Evolutionary conservation across 768 basidiomycete genomes (phyloP).

Genomic region (Collybia mongolica): DNA sequence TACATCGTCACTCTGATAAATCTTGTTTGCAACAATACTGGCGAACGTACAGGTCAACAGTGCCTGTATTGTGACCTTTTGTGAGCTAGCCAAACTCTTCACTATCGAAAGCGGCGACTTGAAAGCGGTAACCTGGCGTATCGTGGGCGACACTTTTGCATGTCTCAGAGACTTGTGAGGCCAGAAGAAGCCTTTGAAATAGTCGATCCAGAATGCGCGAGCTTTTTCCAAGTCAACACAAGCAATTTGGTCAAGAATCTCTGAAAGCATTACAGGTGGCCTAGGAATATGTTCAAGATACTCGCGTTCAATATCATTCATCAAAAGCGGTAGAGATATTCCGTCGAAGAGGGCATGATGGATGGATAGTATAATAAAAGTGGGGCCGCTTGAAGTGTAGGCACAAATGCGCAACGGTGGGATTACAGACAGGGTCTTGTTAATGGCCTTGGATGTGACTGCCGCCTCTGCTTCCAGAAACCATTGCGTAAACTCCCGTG

Average conservation of each 20-base stretch:
- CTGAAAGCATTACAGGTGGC: constrained; percentile 9
- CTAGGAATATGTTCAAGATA: constrained; percentile 13
- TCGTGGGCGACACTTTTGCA: constrained; percentile 2
- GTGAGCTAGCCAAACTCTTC: constrained; percentile 22
- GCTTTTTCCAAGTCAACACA: constrained; percentile 19
- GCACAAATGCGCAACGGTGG: constrained; percentile 22
- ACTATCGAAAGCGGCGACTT: constrained; percentile 18
- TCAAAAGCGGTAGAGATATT: constrained; percentile 26
- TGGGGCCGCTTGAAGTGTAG: constrained; percentile 11
- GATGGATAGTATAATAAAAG: constrained; percentile 26
- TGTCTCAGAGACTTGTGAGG: constrained; percentile 10
- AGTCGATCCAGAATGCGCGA: constrained; percentile 23
- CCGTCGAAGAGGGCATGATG: constrained; percentile 36
- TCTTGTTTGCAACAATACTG: constrained; percentile 17
- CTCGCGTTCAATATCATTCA: constrained; percentile 24
- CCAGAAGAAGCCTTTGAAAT: constrained; percentile 26
- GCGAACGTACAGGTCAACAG: constrained; percentile 29
- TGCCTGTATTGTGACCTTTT: constrained; percentile 30
- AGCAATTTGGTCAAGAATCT: constrained; percentile 24
- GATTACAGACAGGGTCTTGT: constrained; percentile 21
- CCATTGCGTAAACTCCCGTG: constrained; percentile 13
- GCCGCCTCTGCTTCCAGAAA: constrained; percentile 18
- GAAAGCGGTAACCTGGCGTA: constrained; percentile 15
- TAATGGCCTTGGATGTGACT: constrained; percentile 22
- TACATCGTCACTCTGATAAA: constrained; percentile 26